These are phyloP conservation scores for Intubia oerlemansii DNA, from an alignment of 2,329 filamentous ascomycete genomes.

Conservation along the genomic window DNA sequence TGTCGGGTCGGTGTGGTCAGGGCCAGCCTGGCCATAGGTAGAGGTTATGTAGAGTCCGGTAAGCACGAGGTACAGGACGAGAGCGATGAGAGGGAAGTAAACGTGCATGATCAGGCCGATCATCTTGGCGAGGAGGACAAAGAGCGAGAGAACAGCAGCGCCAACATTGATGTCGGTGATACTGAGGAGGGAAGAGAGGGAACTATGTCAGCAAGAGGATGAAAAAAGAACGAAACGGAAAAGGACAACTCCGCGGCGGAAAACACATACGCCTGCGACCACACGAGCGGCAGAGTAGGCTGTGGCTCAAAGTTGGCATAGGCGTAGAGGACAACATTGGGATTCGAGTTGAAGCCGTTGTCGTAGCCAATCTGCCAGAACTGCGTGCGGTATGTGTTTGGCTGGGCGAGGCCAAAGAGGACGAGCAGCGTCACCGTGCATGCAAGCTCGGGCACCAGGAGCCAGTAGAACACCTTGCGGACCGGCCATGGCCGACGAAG, in stretches of 20 bases:
- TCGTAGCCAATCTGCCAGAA: slow-evolving; percentile 54
- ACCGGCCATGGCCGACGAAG: slow-evolving; percentile 37
- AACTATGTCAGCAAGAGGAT: slow-evolving; percentile 1
- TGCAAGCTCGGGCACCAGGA: slow-evolving; percentile 44
- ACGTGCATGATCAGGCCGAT: slow-evolving; percentile 49
- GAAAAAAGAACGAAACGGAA: too few relatives aligned
- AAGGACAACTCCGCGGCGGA: too few relatives aligned
- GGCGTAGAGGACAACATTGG: slow-evolving; percentile 46
- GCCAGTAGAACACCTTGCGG: slow-evolving; percentile 34
- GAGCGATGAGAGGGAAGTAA: slow-evolving; percentile 44
- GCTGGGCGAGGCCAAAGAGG: slow-evolving; percentile 52
- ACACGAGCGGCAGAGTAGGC: slow-evolving; percentile 44
- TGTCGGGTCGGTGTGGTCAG: slow-evolving; percentile 46
- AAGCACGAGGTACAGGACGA: slow-evolving; percentile 34
- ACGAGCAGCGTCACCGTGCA: slow-evolving; percentile 44
- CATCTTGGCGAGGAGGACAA: slow-evolving; percentile 51
- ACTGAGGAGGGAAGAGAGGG: too few relatives aligned
- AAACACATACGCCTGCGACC: slow-evolving; percentile 47
- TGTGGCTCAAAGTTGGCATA: slow-evolving; percentile 48
- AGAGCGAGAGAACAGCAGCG: slow-evolving; percentile 54
- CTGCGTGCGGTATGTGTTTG: slow-evolving; percentile 48
- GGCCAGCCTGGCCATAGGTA: slow-evolving; percentile 49
- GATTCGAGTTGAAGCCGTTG: slow-evolving; percentile 54
- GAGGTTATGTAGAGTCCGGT: slow-evolving; percentile 42
- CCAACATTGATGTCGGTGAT: slow-evolving; percentile 58